Evolutionary conservation across 1,139 yeast species (phyloP).

Genomic region (Geotrichum aggregatum): DNA sequence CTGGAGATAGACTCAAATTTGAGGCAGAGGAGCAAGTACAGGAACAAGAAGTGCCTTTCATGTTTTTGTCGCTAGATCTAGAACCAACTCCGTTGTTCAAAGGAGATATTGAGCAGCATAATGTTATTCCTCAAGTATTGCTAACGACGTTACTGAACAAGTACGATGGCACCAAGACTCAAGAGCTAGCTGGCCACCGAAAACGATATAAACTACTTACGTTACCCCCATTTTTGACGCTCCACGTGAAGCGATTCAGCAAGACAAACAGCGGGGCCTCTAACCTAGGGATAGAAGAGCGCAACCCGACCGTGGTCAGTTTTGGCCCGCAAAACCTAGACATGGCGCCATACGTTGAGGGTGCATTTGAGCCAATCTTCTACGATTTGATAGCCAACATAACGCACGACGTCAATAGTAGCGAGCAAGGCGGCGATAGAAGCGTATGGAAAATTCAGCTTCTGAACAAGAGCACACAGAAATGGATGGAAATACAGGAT

Average conservation of each 20-base stretch:
- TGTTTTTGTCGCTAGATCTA: slow-evolving; percentile 55
- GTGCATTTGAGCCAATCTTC: slow-evolving; percentile 24
- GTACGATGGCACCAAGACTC: slow-evolving; percentile 43
- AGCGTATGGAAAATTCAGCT: slow-evolving; percentile 53
- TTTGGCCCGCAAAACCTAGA: slow-evolving; percentile 49
- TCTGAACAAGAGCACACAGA: slow-evolving; percentile 40
- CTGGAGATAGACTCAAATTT: slow-evolving; percentile 32
- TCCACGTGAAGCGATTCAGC: slow-evolving; percentile 56
- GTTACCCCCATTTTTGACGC: slow-evolving; percentile 52
- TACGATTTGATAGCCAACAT: slow-evolving; percentile 54
- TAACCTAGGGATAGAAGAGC: slow-evolving; percentile 38
- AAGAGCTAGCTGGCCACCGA: slow-evolving; percentile 37
- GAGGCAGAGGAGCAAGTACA: slow-evolving; percentile 16
- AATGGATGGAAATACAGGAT: slow-evolving; percentile 61
- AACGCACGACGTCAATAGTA: slow-evolving; percentile 42
- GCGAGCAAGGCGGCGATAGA: slow-evolving; percentile 16
- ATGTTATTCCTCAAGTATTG: slow-evolving; percentile 51
- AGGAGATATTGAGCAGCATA: slow-evolving; percentile 40
- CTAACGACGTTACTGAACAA: slow-evolving; percentile 47
- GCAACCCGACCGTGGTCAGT: slow-evolving; percentile 63
- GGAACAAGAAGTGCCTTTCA: slow-evolving; percentile 44
- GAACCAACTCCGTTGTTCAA: slow-evolving; percentile 58
- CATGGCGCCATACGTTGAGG: slow-evolving; percentile 38
- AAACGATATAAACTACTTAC: slow-evolving; percentile 44
- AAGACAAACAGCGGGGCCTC: slow-evolving; percentile 30